phyloP scores from a whole-genome alignment of 1,139 yeast species.

The Nakaseomyces sp. region DNA sequence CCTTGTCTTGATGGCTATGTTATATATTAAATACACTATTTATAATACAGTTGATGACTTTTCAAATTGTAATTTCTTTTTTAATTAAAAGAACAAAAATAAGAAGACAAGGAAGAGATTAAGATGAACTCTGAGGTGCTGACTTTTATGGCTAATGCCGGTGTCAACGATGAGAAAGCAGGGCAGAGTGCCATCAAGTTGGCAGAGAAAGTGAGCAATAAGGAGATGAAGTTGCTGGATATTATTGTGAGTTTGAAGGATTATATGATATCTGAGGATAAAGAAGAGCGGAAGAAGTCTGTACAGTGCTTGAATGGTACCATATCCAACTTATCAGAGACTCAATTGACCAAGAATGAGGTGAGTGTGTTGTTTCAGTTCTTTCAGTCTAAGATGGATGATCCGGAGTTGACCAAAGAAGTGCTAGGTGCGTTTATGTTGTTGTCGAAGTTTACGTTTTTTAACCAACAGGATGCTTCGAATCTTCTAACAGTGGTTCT shows the following conservation, averaged over 20 bases:
- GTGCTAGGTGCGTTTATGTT: constrained; percentile 50
- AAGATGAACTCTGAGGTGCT: constrained; percentile 25
- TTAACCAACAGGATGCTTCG: constrained; percentile 29
- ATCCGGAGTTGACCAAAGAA: constrained; percentile 45
- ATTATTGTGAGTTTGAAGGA: constrained; percentile 50
- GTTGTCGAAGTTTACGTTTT: constrained; percentile 43
- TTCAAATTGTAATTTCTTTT: too few species aligned
- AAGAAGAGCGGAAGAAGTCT: constrained; percentile 35
- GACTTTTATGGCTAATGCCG: constrained; percentile 38
- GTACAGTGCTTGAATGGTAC: constrained; percentile 51
- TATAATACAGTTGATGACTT: too few species aligned
- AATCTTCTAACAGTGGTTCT: constrained; percentile 37
- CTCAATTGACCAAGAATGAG: constrained; percentile 50
- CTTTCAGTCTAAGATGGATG: constrained; percentile 57
- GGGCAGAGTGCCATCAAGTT: constrained; percentile 30
- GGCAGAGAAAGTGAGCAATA: constrained; percentile 31
- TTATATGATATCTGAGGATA: constrained; percentile 61
- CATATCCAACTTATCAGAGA: constrained; percentile 34
- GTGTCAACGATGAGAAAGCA: constrained; percentile 33
- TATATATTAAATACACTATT: too few species aligned
- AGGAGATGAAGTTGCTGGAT: constrained; percentile 40
- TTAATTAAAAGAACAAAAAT: too few species aligned
- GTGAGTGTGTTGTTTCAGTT: constrained; percentile 60
- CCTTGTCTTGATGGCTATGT: too few species aligned
- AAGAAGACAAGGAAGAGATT: not conserved